These are phyloP conservation scores for Antitrichia curtipendula DNA, from an alignment of 225 moss, liverwort and hornwort genomes.

Conservation along the genomic window DNA sequence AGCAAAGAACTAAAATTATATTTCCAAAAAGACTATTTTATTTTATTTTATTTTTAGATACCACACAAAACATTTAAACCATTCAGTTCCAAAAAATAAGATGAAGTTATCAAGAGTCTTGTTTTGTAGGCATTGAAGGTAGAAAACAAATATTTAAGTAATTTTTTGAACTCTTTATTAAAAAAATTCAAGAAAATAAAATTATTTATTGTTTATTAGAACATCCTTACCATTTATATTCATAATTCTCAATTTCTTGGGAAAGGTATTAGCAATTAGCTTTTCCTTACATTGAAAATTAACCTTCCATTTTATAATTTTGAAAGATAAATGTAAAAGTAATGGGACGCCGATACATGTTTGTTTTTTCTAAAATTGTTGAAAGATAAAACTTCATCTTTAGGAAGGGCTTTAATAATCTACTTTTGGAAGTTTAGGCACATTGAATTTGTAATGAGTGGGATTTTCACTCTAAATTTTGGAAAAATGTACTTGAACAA, in stretches of 20 bases:
- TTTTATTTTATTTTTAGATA: not conserved
- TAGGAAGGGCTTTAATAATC: no score
- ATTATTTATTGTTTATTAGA: not conserved
- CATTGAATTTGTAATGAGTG: no score
- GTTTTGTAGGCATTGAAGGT: not conserved
- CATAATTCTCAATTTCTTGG: not conserved
- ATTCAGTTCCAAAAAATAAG: not conserved
- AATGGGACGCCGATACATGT: no score
- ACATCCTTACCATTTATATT: not conserved
- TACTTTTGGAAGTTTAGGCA: no score
- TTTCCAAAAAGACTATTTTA: no score
- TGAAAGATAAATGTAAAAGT: not conserved
- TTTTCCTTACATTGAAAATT: not conserved
- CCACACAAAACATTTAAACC: not conserved
- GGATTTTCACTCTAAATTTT: not conserved
- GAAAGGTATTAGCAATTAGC: not conserved
- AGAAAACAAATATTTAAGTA: not conserved
- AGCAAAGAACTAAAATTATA: not conserved
- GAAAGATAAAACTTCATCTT: no score
- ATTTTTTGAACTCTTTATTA: no score
- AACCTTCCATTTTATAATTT: not conserved
- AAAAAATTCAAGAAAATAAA: fast-evolving
- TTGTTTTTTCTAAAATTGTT: not conserved
- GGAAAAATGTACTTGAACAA: not conserved
- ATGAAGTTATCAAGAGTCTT: fast-evolving